Percentiles rank a stretch among this genome's conserved stretches.
phyloP scores from a whole-genome alignment of 495 filamentous ascomycete genomes.

The Evansstolkia leycettana region DNA sequence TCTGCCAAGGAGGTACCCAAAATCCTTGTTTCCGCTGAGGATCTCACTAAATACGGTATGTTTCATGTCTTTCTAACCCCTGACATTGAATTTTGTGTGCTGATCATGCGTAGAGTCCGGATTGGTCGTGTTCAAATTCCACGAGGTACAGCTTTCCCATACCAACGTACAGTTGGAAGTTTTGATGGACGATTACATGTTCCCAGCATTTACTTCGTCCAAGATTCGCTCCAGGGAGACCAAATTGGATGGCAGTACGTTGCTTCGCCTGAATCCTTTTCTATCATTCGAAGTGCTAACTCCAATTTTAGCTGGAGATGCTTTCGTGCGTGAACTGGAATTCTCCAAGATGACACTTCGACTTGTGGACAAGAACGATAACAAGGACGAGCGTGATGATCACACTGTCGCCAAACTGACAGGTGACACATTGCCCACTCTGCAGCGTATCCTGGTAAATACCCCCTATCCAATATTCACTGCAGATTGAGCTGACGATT shows the following conservation, averaged over 20 bases:
- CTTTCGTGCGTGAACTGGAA: constrained; percentile 90
- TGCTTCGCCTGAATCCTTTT: not conserved
- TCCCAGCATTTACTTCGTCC: constrained; percentile 74
- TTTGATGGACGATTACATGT: constrained; percentile 87
- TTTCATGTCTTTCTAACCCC: constrained; percentile 4
- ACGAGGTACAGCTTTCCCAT: constrained; percentile 72
- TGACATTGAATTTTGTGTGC: constrained; percentile 2
- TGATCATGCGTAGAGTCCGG: constrained; percentile 56
- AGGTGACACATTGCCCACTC: constrained; percentile 72
- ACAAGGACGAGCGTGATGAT: constrained; percentile 59
- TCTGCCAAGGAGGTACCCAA: constrained; percentile 53
- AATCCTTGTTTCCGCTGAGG: constrained; percentile 62
- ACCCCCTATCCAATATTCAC: too few species aligned
- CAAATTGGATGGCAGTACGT: constrained; percentile 68
- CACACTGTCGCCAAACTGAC: constrained; percentile 69
- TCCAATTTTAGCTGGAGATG: constrained; percentile 58
- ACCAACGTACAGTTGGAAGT: constrained; percentile 73
- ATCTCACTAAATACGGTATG: constrained; percentile 64
- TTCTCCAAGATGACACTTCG: constrained; percentile 87
- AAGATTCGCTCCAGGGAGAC: constrained; percentile 52
- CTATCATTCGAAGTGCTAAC: constrained; percentile 4
- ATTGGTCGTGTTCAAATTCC: constrained; percentile 85
- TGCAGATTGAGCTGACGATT: constrained; percentile 6
- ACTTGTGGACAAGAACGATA: constrained; percentile 60
- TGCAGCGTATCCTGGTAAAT: constrained; percentile 74